Evolutionary conservation across 1,284 basidiomycete genomes (phyloP).

Genomic region (Ceratobasidium sp.): DNA sequence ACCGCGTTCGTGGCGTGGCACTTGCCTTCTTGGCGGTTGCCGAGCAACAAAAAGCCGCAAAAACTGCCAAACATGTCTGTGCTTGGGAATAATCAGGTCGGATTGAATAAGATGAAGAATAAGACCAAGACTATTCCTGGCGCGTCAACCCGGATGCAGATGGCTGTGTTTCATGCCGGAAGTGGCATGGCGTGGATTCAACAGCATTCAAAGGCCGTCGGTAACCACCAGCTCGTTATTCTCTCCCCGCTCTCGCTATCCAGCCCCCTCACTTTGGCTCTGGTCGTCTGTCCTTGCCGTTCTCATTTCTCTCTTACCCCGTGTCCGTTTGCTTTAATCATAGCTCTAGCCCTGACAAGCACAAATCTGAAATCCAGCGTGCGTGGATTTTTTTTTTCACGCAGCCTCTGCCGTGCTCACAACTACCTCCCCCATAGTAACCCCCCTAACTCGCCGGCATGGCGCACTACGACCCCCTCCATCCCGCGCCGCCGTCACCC

Average conservation of each 20-base stretch:
- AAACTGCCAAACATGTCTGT: too few relatives aligned
- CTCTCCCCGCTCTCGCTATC: not conserved
- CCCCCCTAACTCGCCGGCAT: constrained; percentile 8
- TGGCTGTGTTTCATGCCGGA: constrained; percentile 25
- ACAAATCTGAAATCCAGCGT: not conserved
- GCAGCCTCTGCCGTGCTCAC: not conserved
- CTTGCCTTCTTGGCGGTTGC: too few relatives aligned
- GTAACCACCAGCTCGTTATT: not conserved
- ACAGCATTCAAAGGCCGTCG: constrained; percentile 12
- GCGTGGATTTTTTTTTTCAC: constrained; percentile 18
- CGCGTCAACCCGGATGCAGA: constrained; percentile 17
- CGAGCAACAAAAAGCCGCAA: too few relatives aligned
- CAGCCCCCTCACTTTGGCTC: not conserved
- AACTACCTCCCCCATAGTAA: not conserved
- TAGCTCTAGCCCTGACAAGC: not conserved
- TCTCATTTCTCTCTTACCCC: not conserved
- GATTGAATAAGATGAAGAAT: not conserved
- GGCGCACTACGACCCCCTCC: constrained; percentile 36
- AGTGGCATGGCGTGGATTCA: constrained; percentile 15
- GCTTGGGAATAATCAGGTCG: not conserved
- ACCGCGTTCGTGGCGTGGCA: constrained; percentile 13
- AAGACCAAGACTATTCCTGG: not conserved
- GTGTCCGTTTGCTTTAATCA: not conserved
- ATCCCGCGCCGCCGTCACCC: constrained; percentile 14
- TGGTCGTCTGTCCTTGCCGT: constrained; percentile 1